Evolutionary conservation across 2,329 filamentous ascomycete genomes (phyloP).

Genomic region (Neonectria hederae): DNA sequence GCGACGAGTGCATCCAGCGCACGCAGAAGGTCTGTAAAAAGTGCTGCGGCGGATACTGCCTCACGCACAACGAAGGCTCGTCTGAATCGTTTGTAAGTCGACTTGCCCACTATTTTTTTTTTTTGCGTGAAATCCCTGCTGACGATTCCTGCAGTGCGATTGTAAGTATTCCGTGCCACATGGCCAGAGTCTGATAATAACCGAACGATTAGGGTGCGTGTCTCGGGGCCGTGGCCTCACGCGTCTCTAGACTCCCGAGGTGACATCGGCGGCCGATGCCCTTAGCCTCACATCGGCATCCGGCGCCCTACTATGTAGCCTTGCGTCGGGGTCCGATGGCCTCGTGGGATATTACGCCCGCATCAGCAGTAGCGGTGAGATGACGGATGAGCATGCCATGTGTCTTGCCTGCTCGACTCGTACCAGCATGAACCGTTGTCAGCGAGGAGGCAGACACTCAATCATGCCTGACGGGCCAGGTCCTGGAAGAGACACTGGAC

Average conservation of each 20-base stretch:
- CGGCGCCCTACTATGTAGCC: conserved; percentile 9
- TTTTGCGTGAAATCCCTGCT: conserved; percentile 32
- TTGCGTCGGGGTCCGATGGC: background rate
- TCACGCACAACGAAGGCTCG: conserved; percentile 84
- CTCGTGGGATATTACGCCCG: background rate
- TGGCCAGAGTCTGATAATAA: conserved; percentile 22
- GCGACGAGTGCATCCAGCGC: conserved; percentile 75
- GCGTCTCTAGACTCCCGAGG: conserved; percentile 35
- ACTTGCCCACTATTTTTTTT: background rate
- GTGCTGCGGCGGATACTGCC: conserved; percentile 84
- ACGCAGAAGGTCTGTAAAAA: conserved; percentile 77
- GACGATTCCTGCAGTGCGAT: conserved; percentile 54
- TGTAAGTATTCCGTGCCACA: conserved; percentile 48
- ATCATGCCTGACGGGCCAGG: conserved; percentile 7
- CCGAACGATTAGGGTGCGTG: conserved; percentile 43
- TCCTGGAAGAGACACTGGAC: conserved; percentile 17
- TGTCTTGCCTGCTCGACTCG: background rate
- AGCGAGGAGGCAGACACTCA: conserved; percentile 1
- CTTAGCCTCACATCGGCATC: background rate
- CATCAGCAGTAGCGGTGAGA: background rate
- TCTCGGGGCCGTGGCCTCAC: conserved; percentile 48
- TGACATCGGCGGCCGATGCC: conserved; percentile 4
- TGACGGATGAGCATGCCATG: background rate
- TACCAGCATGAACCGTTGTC: background rate
- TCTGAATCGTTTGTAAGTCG: conserved; percentile 67